Base-by-base conservation (phyloP, 257 asterid species). In the Penstemon eatonii region DNA sequence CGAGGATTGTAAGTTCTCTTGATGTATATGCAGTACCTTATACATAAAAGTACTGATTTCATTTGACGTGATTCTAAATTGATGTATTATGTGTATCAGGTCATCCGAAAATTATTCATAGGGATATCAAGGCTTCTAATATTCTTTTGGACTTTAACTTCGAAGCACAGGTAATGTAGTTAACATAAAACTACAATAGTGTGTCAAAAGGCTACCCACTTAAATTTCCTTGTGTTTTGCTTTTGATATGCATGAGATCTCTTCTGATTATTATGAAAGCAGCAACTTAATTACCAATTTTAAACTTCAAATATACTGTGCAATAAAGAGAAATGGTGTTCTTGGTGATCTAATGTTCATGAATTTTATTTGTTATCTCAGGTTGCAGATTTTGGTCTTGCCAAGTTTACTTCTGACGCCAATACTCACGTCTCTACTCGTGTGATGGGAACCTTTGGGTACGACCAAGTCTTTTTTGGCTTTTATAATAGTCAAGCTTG, bases 111-210 rank as follows among this genome's bases (percentile, higher is more conserved):
- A 92, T 92, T 76, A 84, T 92, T 75, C 98, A 92, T 64, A 87
- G 98, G 56, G 98, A 92, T 76, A 89, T 92, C 81, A 92, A 92
- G 85, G 91, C 95, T 58, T 71, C 98, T 49, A 92, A 92, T 78
- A 92, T 92, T 79, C 96, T 92, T 45, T 11, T 92, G 73, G 92
- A 92, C 77, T 86, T 81, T 38, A 89, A 85, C 77, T 92, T 92
- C 41, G 98, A 92, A 80, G 84, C 98, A 43, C 87, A 86, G 98
- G 98, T 83, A 81, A 75, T 37, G 5, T 72, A 60, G 38, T 66
- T 60, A 13, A 54, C 56, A 10, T 65, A 3, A 18, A 19, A 49
- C 15, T 6, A 9, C 47, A 4, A 6, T 4, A 8, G 25, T 63
- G 25, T 45, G 8, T 41, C 47, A 25, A 13, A 54, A 25, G 11